Base-by-base conservation (phyloP, 1,139 yeast genomes). In the Arxiozyma slooffiae region DNA sequence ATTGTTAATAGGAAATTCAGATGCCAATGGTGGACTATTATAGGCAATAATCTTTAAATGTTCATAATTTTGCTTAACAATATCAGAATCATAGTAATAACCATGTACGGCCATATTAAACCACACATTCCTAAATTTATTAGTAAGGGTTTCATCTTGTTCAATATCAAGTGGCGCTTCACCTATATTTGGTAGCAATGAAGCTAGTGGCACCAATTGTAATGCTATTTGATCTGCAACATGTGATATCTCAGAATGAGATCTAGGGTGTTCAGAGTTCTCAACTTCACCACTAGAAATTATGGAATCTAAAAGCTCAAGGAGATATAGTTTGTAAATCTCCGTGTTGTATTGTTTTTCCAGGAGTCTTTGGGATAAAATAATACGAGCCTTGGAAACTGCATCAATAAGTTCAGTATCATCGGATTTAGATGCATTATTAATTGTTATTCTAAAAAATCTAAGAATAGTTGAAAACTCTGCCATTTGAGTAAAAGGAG, bases 41-140 rank as follows among this genome's bases (percentile, higher is more conserved):
- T 84, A 80, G 0, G 98, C 97, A 60, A 94, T 85, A 52, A 81
- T 73, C 60, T 78, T 76, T 49, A 94, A 73, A 38, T 78, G 80
- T 0, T 55, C 55, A 50, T 69, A 64, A 60, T 78, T 76, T 11
- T 70, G 68, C 50, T 72, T 69, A 11, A 82, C 77, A 60, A 81
- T 71, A 16, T 74, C 73, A 0, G 95, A 82, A 48, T 76, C 76
- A 48, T 75, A 73, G 23, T 82, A 78, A 64, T 82, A 89, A 0
- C 98, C 98, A 67, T 92, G 96, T 43, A 90, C 87, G 4, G 85
- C 94, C 78, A 92, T 75, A 62, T 90, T 92, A 66, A 86, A 89
- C 99, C 99, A 94, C 47, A 88, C 81, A 66, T 92, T 86, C 62
- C 95, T 79, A 71, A 90, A 88, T 52, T 83, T 74, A 41, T 58